A percentile compares a stretch with the other conserved stretches of the same genome.
These are phyloP conservation scores for Monilinia vaccinii-corymbosi DNA, from an alignment of 2,329 filamentous ascomycete genomes.

Conservation along the genomic window DNA sequence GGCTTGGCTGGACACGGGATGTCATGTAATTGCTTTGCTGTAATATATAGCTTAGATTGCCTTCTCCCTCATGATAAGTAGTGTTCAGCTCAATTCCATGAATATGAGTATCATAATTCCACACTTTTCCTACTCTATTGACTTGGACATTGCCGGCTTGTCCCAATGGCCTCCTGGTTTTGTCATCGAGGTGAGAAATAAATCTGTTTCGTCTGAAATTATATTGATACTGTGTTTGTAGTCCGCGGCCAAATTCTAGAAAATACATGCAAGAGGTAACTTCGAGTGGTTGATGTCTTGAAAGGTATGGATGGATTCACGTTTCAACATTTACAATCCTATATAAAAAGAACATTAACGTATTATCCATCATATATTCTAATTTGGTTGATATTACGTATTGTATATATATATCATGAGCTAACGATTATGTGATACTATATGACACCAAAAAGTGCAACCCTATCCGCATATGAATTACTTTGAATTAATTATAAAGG, in stretches of 20 bases:
- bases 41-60: background rate
- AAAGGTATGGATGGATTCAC: no score
- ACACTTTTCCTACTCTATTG: background rate
- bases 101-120: background rate
- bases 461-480: no score
- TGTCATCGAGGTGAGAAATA: background rate
- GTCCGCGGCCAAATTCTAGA: no score
- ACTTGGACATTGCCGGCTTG: background rate
- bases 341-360: no score
- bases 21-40: background rate
- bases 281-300: no score
- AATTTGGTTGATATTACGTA: no score
- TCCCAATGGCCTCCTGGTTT: background rate
- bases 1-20: background rate
- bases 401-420: no score
- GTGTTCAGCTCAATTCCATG: background rate
- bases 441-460: no score
- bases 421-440: no score
- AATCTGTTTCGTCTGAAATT: background rate
- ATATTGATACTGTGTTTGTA: background rate
- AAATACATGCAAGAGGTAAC: no score
- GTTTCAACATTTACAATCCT: no score
- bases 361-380: no score
- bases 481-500: background rate
- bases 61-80: background rate